These are phyloP conservation scores for Pseudocercospora fijiensis DNA, from an alignment of 2,329 filamentous ascomycete genomes.

Conservation along the genomic window DNA sequence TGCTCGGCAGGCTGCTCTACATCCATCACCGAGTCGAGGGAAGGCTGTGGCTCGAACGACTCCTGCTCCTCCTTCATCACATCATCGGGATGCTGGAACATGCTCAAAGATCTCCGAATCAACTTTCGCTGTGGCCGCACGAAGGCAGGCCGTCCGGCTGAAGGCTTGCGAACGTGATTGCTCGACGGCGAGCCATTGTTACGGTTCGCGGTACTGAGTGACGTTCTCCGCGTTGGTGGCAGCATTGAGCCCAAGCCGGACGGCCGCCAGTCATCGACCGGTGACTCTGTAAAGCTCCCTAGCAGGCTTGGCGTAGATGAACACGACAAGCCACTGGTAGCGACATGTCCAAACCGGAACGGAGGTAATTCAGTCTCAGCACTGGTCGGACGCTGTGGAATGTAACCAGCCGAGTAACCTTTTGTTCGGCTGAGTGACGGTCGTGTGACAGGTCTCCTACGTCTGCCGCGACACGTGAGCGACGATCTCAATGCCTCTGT, in stretches of 20 bases:
- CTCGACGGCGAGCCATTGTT: slow-evolving; percentile 74
- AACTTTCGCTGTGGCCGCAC: slow-evolving; percentile 78
- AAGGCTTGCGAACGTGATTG: slow-evolving; percentile 66
- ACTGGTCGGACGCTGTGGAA: slow-evolving; percentile 58
- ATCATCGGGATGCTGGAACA: slow-evolving; percentile 92
- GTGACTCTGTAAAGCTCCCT: slow-evolving; percentile 79
- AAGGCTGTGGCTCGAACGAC: slow-evolving; percentile 52
- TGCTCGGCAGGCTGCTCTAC: slow-evolving; percentile 66
- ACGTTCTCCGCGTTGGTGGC: slow-evolving; percentile 65
- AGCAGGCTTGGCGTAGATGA: slow-evolving; percentile 67
- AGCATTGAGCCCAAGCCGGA: slow-evolving; percentile 54
- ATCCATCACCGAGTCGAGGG: slow-evolving; percentile 73
- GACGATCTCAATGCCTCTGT: slow-evolving; percentile 12
- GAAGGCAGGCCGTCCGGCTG: slow-evolving; percentile 52
- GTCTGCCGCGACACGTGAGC: slow-evolving; percentile 30
- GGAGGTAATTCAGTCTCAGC: slow-evolving; percentile 66
- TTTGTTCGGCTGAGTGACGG: slow-evolving; percentile 75
- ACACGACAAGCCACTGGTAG: slow-evolving; percentile 34
- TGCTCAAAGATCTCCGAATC: slow-evolving; percentile 88
- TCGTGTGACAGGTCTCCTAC: slow-evolving; percentile 53
- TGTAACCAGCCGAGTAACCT: slow-evolving; percentile 66
- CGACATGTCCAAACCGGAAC: slow-evolving; percentile 69
- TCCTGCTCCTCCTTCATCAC: slow-evolving; percentile 77
- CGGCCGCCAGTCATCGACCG: slow-evolving; percentile 67
- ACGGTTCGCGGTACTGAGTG: slow-evolving; percentile 59